phyloP scores from a whole-genome alignment of 805 yeast species.

The Sugiyamaella valdiviana region DNA sequence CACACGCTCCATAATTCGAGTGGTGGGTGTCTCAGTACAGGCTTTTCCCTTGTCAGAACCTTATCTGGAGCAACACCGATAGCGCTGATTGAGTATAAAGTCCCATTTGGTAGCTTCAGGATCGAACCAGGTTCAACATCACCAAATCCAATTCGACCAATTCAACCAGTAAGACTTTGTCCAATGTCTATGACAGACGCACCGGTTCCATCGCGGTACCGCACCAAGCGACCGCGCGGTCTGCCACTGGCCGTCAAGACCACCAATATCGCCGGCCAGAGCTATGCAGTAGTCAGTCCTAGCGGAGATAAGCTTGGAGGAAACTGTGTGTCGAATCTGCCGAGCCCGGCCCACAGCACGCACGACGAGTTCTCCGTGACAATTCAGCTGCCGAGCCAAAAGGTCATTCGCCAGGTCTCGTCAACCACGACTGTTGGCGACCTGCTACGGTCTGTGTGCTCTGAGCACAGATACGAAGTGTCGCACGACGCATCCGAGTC shows the following conservation, averaged over 20 bases:
- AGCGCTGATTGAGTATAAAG: neutral
- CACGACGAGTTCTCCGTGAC: conserved; percentile 6
- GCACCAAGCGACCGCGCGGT: neutral
- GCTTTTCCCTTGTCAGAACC: neutral
- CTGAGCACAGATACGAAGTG: conserved; percentile 29
- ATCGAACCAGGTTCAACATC: neutral
- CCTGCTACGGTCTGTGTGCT: conserved; percentile 19
- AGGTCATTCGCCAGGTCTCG: conserved; percentile 16
- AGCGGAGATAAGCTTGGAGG: neutral
- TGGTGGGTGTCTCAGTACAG: neutral
- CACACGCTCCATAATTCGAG: neutral
- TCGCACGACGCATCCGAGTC: conserved; percentile 21
- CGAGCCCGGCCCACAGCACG: neutral
- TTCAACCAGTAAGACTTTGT: too few relatives aligned
- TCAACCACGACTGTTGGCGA: conserved; percentile 13
- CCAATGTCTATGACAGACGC: too few relatives aligned
- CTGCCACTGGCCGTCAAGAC: neutral
- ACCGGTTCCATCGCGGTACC: neutral
- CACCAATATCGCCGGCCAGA: neutral
- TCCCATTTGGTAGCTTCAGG: neutral
- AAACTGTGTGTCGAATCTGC: too few relatives aligned
- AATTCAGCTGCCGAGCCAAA: conserved; percentile 25
- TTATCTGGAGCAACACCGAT: neutral
- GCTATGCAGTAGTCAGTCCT: neutral
- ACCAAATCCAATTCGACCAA: too few relatives aligned